These are phyloP conservation scores for Globisporangium lucens DNA, from an alignment of 352 stramenopile genomes.

Conservation along the genomic window DNA sequence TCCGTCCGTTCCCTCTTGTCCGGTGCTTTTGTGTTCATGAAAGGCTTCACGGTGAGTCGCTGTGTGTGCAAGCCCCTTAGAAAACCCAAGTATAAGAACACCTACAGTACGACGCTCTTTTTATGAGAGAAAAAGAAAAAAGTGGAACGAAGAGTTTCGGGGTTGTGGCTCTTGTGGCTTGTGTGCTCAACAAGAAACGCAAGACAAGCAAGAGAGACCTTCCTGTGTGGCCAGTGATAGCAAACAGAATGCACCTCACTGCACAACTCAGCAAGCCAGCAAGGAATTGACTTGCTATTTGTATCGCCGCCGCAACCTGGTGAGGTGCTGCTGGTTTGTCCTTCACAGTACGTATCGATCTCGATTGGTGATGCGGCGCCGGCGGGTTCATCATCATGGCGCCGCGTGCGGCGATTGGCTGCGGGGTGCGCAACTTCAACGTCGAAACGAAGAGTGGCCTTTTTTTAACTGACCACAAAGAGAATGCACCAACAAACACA, in stretches of 20 bases:
- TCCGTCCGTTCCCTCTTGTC: constrained; percentile 2
- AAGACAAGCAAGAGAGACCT: no score
- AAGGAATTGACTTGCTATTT: neutral
- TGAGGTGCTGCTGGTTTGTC: neutral
- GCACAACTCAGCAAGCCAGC: neutral
- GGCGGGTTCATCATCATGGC: neutral
- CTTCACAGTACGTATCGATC: neutral
- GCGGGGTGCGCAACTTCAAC: constrained; percentile 3
- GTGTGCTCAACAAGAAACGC: no score
- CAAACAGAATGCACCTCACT: no score
- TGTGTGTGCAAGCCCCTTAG: no score
- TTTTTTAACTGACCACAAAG: neutral
- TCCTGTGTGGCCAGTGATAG: no score
- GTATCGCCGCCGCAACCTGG: neutral
- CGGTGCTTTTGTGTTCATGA: constrained; percentile 7
- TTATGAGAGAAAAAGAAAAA: neutral
- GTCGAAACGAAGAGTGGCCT: constrained; percentile 1
- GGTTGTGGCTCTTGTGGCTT: no score
- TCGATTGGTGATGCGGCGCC: neutral
- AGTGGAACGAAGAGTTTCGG: neutral
- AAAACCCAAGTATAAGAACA: no score
- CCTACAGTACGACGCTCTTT: neutral
- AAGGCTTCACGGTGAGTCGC: neutral
- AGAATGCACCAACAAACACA: neutral
- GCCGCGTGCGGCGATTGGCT: constrained; percentile 4